Conservation (phyloP, 768 basidiomycete species). For the Calocybe cyanea region DNA sequence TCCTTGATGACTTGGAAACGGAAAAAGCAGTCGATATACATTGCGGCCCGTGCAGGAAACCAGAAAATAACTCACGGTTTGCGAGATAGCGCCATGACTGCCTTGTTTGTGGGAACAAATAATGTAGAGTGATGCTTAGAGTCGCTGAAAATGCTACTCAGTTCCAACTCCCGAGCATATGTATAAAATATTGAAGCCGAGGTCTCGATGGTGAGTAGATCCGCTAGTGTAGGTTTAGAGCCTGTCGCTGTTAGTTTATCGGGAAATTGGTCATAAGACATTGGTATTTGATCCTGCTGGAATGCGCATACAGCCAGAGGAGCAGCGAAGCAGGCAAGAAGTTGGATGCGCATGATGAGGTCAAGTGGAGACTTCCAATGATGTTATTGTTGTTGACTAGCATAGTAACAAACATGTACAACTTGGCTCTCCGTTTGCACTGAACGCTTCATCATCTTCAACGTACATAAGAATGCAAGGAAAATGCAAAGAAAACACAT, state of each 20-base stretch:
- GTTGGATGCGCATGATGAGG: constrained; percentile 29
- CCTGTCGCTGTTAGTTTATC: constrained; percentile 23
- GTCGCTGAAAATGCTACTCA: constrained; percentile 50
- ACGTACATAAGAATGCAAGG: too few relatives aligned
- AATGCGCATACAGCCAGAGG: constrained; percentile 29
- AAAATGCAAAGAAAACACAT: too few relatives aligned
- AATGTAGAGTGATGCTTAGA: constrained; percentile 45
- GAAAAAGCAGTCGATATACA: constrained; percentile 1
- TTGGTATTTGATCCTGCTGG: constrained; percentile 30
- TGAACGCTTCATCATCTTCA: too few relatives aligned
- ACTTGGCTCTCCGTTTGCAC: too few relatives aligned
- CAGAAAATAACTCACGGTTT: constrained; percentile 69
- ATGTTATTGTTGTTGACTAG: too few relatives aligned
- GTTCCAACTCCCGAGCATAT: constrained; percentile 68
- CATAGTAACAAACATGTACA: too few relatives aligned
- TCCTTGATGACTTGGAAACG: constrained; percentile 53
- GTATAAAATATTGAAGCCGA: constrained; percentile 80
- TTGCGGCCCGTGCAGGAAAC: background rate
- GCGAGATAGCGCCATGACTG: constrained; percentile 72
- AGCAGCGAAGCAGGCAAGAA: constrained; percentile 27
- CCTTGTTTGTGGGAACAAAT: constrained; percentile 84
- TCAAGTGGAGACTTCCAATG: background rate
- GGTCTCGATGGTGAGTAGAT: constrained; percentile 74
- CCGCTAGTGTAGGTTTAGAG: constrained; percentile 57
- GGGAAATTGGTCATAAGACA: constrained; percentile 14